Conservation (phyloP, 345 rosid species). For the Acer negundo region DNA sequence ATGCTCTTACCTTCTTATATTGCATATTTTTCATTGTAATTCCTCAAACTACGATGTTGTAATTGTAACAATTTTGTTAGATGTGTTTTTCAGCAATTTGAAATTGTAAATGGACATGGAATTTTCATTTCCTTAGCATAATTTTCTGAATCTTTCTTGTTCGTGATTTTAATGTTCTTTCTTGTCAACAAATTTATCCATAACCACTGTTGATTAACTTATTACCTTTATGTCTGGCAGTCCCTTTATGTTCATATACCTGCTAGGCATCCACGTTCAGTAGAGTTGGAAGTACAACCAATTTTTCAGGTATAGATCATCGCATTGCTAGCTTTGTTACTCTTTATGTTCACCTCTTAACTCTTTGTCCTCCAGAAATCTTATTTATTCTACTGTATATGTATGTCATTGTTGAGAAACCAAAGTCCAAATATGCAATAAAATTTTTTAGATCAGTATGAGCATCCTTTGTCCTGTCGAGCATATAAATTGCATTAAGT, state of each 20-base stretch:
- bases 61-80: neutral
- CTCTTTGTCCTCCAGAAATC: neutral
- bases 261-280: conserved; percentile 76
- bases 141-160: neutral
- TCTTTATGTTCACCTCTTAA: neutral
- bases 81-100: neutral
- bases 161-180: neutral
- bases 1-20: conserved; percentile 4
- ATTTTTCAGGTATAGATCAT: conserved; percentile 68
- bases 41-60: neutral
- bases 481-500: neutral
- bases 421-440: neutral
- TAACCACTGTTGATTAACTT: conserved; percentile 19
- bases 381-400: neutral
- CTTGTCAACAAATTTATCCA: conserved; percentile 4
- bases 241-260: conserved; percentile 89
- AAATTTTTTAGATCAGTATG: neutral
- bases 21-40: neutral
- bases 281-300: conserved; percentile 87
- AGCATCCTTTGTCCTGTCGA: neutral
- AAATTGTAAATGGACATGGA: neutral
- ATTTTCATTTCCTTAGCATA: neutral
- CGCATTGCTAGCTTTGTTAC: neutral
- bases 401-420: neutral
- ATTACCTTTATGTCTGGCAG: conserved; percentile 45